Evolutionary conservation across 2,329 filamentous ascomycete species (phyloP).

Genomic region (Aspergillus aculeatinus): DNA sequence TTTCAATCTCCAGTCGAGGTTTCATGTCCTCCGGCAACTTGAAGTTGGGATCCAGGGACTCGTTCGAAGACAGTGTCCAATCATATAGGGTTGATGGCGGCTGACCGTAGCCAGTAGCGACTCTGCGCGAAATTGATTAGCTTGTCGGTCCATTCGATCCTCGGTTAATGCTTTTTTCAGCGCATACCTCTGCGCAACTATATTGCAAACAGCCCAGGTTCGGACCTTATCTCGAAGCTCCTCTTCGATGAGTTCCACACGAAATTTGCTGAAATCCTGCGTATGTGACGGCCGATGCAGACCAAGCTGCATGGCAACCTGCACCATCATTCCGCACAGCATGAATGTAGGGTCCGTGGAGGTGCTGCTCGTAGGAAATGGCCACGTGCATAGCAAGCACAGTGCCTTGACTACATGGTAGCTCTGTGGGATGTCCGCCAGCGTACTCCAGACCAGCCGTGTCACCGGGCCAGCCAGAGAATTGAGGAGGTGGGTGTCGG

Average conservation of each 20-base stretch:
- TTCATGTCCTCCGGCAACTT: slow-evolving; percentile 54
- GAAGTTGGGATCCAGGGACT: slow-evolving; percentile 47
- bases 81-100: slow-evolving; percentile 63
- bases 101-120: slow-evolving; percentile 68
- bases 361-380: slow-evolving; percentile 62
- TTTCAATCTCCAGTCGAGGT: slow-evolving; percentile 56
- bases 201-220: slow-evolving; percentile 68
- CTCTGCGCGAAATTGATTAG: slow-evolving; percentile 38
- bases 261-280: slow-evolving; percentile 55
- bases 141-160: not conserved
- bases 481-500: slow-evolving; percentile 55
- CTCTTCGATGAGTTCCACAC: slow-evolving; percentile 57
- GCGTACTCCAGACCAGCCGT: slow-evolving; percentile 60
- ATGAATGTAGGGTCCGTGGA: slow-evolving; percentile 66
- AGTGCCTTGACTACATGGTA: slow-evolving; percentile 66
- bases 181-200: slow-evolving; percentile 63
- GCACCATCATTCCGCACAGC: slow-evolving; percentile 65
- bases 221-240: slow-evolving; percentile 64
- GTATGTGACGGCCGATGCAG: slow-evolving; percentile 64
- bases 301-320: slow-evolving; percentile 66
- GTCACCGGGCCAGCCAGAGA: slow-evolving; percentile 54
- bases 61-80: slow-evolving; percentile 53
- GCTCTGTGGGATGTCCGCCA: slow-evolving; percentile 61
- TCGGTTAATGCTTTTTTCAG: not conserved
- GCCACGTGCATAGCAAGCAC: slow-evolving; percentile 64